Evolutionary conservation across 345 rosid genomes (phyloP).

Genomic region (Salix brachista): DNA sequence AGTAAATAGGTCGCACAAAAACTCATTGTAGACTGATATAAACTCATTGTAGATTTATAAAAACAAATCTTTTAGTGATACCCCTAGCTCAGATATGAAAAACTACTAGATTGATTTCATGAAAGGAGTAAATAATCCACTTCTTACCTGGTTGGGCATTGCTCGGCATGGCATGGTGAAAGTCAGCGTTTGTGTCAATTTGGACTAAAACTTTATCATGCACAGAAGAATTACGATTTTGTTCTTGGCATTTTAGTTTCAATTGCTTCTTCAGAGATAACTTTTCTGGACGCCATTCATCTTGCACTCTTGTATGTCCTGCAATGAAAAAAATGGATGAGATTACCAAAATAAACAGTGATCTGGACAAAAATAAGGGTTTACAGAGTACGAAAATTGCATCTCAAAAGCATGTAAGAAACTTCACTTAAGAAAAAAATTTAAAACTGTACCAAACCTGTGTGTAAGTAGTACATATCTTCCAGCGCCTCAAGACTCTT

Average conservation of each 20-base stretch:
- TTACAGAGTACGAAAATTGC: constrained; percentile 9
- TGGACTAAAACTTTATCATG: constrained; percentile 50
- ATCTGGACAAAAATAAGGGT: not conserved
- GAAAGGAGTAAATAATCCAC: not conserved
- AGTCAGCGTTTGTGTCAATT: constrained; percentile 41
- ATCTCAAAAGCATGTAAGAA: not conserved
- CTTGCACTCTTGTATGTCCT: constrained; percentile 53
- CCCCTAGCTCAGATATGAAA: not conserved
- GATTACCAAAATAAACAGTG: constrained; percentile 5
- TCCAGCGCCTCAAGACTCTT: constrained; percentile 93
- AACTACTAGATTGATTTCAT: not conserved
- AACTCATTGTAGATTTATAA: not conserved
- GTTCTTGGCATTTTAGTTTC: constrained; percentile 88
- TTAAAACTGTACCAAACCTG: constrained; percentile 48
- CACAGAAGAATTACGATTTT: constrained; percentile 43
- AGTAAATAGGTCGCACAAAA: not conserved
- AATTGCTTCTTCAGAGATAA: constrained; percentile 85
- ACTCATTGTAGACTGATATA: not conserved
- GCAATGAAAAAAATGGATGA: constrained; percentile 10
- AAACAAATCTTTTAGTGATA: not conserved
- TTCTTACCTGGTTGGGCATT: constrained; percentile 49
- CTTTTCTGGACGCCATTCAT: constrained; percentile 59
- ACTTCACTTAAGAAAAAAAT: constrained; percentile 3
- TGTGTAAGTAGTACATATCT: constrained; percentile 80
- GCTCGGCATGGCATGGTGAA: constrained; percentile 42